Evolutionary conservation across 1,284 basidiomycete genomes (phyloP).

Genomic region (Chondrostereum purpureum): DNA sequence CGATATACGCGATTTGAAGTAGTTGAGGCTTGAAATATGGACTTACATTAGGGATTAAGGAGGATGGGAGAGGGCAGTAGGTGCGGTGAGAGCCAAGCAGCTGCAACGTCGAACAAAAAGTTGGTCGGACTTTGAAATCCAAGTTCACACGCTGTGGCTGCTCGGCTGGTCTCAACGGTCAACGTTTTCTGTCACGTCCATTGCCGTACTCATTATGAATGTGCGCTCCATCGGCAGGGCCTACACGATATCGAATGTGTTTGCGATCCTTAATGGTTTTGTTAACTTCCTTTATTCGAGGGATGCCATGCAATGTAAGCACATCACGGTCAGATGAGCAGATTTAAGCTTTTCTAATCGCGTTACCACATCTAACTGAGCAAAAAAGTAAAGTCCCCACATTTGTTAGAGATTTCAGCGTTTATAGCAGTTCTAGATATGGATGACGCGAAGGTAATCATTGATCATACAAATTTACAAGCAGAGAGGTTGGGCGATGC

Average conservation of each 20-base stretch:
- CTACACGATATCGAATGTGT: too few relatives aligned
- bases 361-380: too few relatives aligned
- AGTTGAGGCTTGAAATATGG: constrained; percentile 1
- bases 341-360: neutral
- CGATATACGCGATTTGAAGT: constrained; percentile 14
- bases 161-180: neutral
- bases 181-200: neutral
- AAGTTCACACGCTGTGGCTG: neutral
- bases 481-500: too few relatives aligned
- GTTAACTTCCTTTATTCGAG: too few relatives aligned
- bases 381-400: too few relatives aligned
- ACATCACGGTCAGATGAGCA: neutral
- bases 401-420: too few relatives aligned
- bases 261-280: neutral
- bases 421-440: too few relatives aligned
- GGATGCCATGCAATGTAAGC: too few relatives aligned
- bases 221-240: too few relatives aligned
- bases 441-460: too few relatives aligned
- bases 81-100: constrained; percentile 17
- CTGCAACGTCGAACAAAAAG: neutral
- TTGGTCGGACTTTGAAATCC: neutral
- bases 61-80: constrained; percentile 21
- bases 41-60: constrained; percentile 35
- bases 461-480: too few relatives aligned
- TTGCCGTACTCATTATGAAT: too few relatives aligned